These are phyloP conservation scores for Pseudocercospora crystallina DNA, from an alignment of 2,329 filamentous ascomycete genomes.

Conservation along the genomic window DNA sequence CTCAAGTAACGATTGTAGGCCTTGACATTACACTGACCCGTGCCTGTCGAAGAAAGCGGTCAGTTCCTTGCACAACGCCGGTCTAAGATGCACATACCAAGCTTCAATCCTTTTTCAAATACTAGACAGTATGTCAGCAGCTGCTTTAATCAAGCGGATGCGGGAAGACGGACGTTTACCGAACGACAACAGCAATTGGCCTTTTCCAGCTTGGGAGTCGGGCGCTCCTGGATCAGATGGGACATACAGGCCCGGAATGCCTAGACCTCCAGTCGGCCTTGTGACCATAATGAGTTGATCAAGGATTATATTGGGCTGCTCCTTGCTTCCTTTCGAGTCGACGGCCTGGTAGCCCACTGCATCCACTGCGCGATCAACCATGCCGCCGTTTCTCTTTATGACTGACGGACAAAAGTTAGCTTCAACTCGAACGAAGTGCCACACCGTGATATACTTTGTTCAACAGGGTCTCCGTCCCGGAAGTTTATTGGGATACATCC, in stretches of 20 bases:
- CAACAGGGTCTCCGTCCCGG: conserved; percentile 57
- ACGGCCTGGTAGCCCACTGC: conserved; percentile 67
- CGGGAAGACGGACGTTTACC: too few species aligned
- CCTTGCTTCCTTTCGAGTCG: conserved; percentile 54
- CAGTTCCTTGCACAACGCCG: neutral
- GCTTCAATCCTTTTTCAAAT: conserved; percentile 64
- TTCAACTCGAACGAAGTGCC: too few species aligned
- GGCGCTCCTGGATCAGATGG: conserved; percentile 62
- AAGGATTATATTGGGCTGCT: conserved; percentile 62
- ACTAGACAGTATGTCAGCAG: too few species aligned
- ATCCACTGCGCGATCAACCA: conserved; percentile 59
- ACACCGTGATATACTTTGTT: conserved; percentile 43
- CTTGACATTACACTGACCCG: conserved; percentile 68
- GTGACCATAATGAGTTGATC: conserved; percentile 66
- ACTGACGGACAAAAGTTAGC: neutral
- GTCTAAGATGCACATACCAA: conserved; percentile 52
- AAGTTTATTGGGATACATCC: conserved; percentile 63
- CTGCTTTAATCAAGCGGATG: too few species aligned
- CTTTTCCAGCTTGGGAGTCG: conserved; percentile 60
- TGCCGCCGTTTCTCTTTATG: conserved; percentile 16
- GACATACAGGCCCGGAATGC: conserved; percentile 31
- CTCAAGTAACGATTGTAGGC: conserved; percentile 65
- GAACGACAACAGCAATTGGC: conserved; percentile 64
- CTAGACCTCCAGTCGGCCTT: conserved; percentile 58
- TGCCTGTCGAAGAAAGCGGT: conserved; percentile 29